Conservation (phyloP, 345 rosid species). For the Aurinia saxatilis region DNA sequence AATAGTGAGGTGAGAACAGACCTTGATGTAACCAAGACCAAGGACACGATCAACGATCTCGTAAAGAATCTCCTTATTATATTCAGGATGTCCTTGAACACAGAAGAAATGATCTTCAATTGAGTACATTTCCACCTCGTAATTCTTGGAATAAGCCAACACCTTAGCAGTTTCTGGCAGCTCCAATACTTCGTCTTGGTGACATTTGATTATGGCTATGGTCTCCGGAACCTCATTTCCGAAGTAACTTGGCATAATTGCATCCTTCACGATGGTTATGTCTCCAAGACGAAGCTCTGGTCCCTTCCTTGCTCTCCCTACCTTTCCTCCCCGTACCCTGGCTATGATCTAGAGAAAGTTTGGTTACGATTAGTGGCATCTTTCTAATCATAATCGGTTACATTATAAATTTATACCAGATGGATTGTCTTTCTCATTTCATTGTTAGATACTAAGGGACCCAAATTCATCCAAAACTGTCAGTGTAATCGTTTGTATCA, state of each 20-base stretch:
- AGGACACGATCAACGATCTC: constrained; percentile 77
- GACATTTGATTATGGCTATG: constrained; percentile 60
- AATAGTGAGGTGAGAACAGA: constrained; percentile 10
- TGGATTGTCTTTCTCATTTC: too few species aligned
- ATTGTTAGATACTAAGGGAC: too few species aligned
- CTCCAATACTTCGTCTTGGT: constrained; percentile 84
- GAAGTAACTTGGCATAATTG: constrained; percentile 24
- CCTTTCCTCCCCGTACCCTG: constrained; percentile 76
- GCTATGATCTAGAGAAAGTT: constrained; percentile 78
- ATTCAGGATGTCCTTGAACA: constrained; percentile 96
- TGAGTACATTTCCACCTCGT: constrained; percentile 64
- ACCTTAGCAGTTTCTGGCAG: constrained; percentile 60
- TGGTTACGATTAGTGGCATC: neutral
- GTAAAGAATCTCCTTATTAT: constrained; percentile 67
- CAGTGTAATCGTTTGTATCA: too few species aligned
- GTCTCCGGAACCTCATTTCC: constrained; percentile 40
- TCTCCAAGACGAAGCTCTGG: constrained; percentile 68
- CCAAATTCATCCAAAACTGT: too few species aligned
- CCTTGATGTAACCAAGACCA: constrained; percentile 42
- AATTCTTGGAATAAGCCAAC: constrained; percentile 68
- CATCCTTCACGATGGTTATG: constrained; percentile 52
- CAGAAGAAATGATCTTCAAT: constrained; percentile 63
- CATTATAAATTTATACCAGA: too few species aligned
- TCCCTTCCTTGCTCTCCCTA: constrained; percentile 61
- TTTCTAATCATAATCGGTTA: neutral